Evolutionary conservation across 768 basidiomycete genomes (phyloP).

Genomic region (Psilocybe sp.): DNA sequence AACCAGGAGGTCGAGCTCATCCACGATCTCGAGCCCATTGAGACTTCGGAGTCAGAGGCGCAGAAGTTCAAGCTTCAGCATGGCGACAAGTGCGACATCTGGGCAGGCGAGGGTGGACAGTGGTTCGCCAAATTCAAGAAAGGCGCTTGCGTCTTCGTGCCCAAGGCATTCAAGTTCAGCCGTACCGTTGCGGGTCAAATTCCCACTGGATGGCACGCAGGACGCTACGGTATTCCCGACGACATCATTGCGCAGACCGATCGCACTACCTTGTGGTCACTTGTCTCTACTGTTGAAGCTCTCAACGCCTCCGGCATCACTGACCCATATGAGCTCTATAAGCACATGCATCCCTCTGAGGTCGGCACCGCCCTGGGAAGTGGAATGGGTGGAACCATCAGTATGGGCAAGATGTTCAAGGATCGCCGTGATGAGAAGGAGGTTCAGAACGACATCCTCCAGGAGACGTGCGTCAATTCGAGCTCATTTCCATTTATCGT

Average conservation of each 20-base stretch:
- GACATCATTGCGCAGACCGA: conserved; percentile 96
- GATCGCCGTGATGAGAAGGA: conserved; percentile 98
- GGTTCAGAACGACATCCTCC: conserved; percentile 96
- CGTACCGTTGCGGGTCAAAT: conserved; percentile 94
- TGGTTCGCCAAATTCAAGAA: conserved; percentile 99
- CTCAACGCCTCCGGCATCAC: conserved; percentile 96
- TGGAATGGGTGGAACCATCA: conserved; percentile 95
- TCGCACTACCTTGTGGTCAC: conserved; percentile 89
- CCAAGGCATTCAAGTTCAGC: conserved; percentile 94
- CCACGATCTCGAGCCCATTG: conserved; percentile 95
- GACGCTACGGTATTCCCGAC: conserved; percentile 93
- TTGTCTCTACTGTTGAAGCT: conserved; percentile 92
- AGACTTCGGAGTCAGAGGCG: conserved; percentile 88
- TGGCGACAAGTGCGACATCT: conserved; percentile 93
- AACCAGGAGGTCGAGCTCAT: conserved; percentile 95
- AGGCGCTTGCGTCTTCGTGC: conserved; percentile 88
- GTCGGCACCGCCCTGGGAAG: conserved; percentile 93
- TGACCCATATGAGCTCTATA: conserved; percentile 97
- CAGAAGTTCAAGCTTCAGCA: conserved; percentile 96
- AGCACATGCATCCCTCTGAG: conserved; percentile 94
- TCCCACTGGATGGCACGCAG: conserved; percentile 96
- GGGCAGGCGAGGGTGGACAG: conserved; percentile 89
- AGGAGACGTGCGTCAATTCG: conserved; percentile 78
- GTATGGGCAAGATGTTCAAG: conserved; percentile 96
- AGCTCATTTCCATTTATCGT: neutral